Evolutionary conservation across 306 rosid species (phyloP).

Genomic region (Castanea sativa): DNA sequence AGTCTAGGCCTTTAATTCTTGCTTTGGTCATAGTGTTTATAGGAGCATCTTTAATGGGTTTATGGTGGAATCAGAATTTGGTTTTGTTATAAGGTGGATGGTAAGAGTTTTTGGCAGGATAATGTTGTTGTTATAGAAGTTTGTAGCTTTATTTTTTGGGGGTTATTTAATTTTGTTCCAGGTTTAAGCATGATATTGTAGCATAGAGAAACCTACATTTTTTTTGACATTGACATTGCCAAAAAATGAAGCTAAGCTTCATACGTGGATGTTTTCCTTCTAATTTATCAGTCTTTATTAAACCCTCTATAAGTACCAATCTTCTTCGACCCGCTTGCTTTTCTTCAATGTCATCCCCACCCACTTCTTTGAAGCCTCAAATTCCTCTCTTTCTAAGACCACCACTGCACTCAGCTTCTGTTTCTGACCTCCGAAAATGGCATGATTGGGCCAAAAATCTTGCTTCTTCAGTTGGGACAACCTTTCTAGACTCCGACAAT

Average conservation of each 20-base stretch:
- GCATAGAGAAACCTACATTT: conserved; percentile 1
- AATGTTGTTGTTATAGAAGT: neutral
- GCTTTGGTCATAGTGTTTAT: neutral
- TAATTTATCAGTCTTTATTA: conserved; percentile 25
- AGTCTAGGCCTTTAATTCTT: neutral
- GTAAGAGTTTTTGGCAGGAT: neutral
- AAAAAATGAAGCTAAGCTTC: conserved; percentile 52
- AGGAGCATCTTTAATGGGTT: neutral
- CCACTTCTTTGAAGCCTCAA: conserved; percentile 42
- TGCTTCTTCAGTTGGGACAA: conserved; percentile 60
- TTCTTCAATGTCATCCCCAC: conserved; percentile 19
- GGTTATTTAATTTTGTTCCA: neutral
- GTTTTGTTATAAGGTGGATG: neutral
- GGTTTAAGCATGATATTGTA: neutral
- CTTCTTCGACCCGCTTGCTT: conserved; percentile 32
- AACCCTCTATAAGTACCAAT: conserved; percentile 17
- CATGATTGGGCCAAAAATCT: conserved; percentile 69
- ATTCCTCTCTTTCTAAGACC: conserved; percentile 69
- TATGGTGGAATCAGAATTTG: neutral
- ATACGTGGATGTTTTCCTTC: conserved; percentile 19
- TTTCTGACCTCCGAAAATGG: conserved; percentile 65
- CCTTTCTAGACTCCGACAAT: conserved; percentile 58
- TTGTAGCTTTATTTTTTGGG: neutral
- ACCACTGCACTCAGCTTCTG: conserved; percentile 47
- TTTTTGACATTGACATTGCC: conserved; percentile 9